Evolutionary conservation across 2,329 filamentous ascomycete genomes (phyloP).

Genomic region (Trichoderma sp.): DNA sequence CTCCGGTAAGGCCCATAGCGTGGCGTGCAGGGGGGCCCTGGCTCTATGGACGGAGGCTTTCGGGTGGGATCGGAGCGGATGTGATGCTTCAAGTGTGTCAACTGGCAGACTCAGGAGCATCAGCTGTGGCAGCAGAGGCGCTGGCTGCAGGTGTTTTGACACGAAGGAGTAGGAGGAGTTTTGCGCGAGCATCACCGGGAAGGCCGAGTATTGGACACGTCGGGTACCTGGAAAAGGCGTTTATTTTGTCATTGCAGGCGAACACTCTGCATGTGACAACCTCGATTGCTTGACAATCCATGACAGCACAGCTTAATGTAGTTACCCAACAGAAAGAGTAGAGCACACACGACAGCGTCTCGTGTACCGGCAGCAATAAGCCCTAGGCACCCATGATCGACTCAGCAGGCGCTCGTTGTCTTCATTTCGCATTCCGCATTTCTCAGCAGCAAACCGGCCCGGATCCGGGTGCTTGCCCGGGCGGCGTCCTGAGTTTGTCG

Average conservation of each 20-base stretch:
- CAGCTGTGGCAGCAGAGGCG: slow-evolving; percentile 8
- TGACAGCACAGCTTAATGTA: neutral
- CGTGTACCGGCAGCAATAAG: neutral
- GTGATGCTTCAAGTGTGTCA: slow-evolving; percentile 26
- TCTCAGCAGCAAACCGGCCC: slow-evolving; percentile 8
- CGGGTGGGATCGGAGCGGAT: slow-evolving; percentile 19
- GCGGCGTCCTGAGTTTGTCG: slow-evolving; percentile 4
- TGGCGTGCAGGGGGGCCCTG: slow-evolving; percentile 23
- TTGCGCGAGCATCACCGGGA: neutral
- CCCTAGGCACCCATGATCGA: slow-evolving; percentile 1
- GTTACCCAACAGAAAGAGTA: neutral
- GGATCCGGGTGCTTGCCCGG: slow-evolving; percentile 10
- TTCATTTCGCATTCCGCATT: neutral
- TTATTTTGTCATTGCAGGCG: neutral
- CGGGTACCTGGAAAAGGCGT: neutral
- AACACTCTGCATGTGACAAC: neutral
- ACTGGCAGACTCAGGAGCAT: slow-evolving; percentile 17
- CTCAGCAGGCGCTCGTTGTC: neutral
- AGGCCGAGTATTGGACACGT: neutral
- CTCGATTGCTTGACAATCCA: neutral
- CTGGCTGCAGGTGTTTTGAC: neutral
- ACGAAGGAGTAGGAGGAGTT: neutral
- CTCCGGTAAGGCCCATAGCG: slow-evolving; percentile 25
- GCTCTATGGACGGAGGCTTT: slow-evolving; percentile 13
- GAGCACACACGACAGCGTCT: neutral